A percentile compares a stretch with the other conserved stretches of the same genome.
phyloP scores from a whole-genome alignment of 805 yeast species.

The Hanseniaspora clermontiae region DNA sequence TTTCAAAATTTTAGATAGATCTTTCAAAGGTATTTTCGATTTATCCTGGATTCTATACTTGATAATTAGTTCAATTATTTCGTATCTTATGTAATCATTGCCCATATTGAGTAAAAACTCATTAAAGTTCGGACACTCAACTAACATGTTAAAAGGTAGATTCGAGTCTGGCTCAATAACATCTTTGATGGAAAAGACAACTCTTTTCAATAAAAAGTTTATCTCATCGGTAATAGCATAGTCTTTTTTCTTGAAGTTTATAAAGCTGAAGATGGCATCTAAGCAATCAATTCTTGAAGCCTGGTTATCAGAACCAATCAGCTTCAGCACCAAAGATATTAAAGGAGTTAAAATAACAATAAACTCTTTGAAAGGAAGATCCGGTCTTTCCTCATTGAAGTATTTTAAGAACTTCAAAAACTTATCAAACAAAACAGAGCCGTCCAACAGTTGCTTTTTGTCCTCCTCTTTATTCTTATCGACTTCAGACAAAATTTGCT shows the following conservation, averaged over 20 bases:
- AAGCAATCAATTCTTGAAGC: constrained; percentile 41
- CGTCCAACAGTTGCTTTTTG: constrained; percentile 4
- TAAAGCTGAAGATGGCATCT: constrained; percentile 47
- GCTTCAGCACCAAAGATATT: constrained; percentile 48
- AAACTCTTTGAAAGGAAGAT: constrained; percentile 53
- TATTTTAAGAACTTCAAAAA: constrained; percentile 56
- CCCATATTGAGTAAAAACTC: constrained; percentile 4
- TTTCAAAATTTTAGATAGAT: background rate
- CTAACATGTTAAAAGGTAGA: background rate
- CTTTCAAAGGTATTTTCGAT: background rate
- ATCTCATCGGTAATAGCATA: constrained; percentile 18
- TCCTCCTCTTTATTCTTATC: background rate
- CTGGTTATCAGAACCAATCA: constrained; percentile 36
- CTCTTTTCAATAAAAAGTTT: constrained; percentile 5
- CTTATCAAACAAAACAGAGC: constrained; percentile 39
- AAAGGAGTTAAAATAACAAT: constrained; percentile 54
- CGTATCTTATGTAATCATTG: constrained; percentile 5
- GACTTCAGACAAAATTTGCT: constrained; percentile 36
- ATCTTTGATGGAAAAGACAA: constrained; percentile 1
- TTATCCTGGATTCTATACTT: background rate
- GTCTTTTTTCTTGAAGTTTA: constrained; percentile 32
- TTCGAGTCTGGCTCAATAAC: background rate
- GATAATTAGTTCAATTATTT: constrained; percentile 2
- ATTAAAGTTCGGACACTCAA: constrained; percentile 2
- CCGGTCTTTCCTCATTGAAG: constrained; percentile 46